Conservation (phyloP, 192 early-diverging fungal species). For the Coemansia sp. region DNA sequence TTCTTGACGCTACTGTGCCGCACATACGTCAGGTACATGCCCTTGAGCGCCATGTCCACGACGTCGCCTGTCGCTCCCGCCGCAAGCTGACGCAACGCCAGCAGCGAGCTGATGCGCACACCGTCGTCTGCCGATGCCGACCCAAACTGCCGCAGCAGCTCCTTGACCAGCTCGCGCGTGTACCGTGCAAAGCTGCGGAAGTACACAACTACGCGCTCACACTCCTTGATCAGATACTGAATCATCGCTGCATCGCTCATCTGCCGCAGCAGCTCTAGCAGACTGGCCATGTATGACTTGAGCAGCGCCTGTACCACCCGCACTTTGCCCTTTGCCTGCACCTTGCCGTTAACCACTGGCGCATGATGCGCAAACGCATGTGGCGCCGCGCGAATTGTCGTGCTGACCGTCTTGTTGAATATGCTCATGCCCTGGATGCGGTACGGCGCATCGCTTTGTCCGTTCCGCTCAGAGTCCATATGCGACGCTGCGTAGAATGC, state of each 20-base stretch:
- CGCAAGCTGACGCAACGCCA: slow-evolving; percentile 77
- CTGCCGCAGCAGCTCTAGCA: slow-evolving; percentile 73
- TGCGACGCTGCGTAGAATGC: slow-evolving; percentile 83
- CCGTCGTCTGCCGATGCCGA: slow-evolving; percentile 61
- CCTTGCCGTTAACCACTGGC: slow-evolving; percentile 38
- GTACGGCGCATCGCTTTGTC: slow-evolving; percentile 57
- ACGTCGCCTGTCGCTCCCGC: slow-evolving; percentile 54
- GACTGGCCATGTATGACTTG: slow-evolving; percentile 78
- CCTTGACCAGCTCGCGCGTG: slow-evolving; percentile 75
- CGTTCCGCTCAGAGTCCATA: slow-evolving; percentile 67
- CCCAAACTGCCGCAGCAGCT: slow-evolving; percentile 57
- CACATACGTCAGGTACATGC: slow-evolving; percentile 80
- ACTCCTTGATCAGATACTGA: slow-evolving; percentile 80
- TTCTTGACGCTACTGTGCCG: slow-evolving; percentile 74
- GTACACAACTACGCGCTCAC: slow-evolving; percentile 71
- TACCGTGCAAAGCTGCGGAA: slow-evolving; percentile 79
- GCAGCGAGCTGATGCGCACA: slow-evolving; percentile 79
- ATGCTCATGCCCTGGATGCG: slow-evolving; percentile 68
- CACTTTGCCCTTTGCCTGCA: slow-evolving; percentile 58
- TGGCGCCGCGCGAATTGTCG: slow-evolving; percentile 69
- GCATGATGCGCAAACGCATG: slow-evolving; percentile 70
- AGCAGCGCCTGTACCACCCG: slow-evolving; percentile 69
- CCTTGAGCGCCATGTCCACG: slow-evolving; percentile 74
- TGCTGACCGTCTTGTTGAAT: slow-evolving; percentile 80
- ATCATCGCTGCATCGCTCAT: slow-evolving; percentile 85